Conservation (phyloP, 202 grass and related monocot species). For the Setaria viridis region DNA sequence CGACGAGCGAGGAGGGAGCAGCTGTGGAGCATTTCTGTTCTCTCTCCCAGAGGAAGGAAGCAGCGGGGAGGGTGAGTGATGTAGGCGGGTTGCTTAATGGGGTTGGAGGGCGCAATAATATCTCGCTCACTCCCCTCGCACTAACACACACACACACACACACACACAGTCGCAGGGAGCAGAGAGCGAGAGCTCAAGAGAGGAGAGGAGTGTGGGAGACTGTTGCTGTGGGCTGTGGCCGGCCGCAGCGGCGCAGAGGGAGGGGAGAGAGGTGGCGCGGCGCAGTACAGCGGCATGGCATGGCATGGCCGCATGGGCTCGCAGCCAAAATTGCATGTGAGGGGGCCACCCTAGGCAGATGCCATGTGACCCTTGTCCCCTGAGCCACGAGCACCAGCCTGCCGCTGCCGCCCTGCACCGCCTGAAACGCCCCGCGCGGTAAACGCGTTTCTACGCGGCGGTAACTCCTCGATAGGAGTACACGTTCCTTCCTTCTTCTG, state of each 20-base stretch:
- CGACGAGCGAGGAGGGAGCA: background rate
- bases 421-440: background rate
- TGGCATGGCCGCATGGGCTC: slow-evolving; percentile 17
- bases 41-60: background rate
- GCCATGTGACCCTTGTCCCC: slow-evolving; percentile 50
- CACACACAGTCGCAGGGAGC: background rate
- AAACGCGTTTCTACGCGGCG: background rate
- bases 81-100: too few species aligned
- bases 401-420: background rate
- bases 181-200: background rate
- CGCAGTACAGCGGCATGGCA: background rate
- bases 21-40: slow-evolving; percentile 29
- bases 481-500: too few species aligned
- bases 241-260: background rate
- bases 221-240: background rate
- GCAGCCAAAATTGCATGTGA: slow-evolving; percentile 36
- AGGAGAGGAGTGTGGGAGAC: background rate
- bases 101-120: too few species aligned
- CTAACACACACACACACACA: background rate
- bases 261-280: too few species aligned
- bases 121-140: background rate
- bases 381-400: slow-evolving; percentile 8
- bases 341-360: slow-evolving; percentile 40
- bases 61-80: background rate
- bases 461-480: background rate